phyloP scores from a whole-genome alignment of 768 basidiomycete species.

The Pisolithus tinctorius region DNA sequence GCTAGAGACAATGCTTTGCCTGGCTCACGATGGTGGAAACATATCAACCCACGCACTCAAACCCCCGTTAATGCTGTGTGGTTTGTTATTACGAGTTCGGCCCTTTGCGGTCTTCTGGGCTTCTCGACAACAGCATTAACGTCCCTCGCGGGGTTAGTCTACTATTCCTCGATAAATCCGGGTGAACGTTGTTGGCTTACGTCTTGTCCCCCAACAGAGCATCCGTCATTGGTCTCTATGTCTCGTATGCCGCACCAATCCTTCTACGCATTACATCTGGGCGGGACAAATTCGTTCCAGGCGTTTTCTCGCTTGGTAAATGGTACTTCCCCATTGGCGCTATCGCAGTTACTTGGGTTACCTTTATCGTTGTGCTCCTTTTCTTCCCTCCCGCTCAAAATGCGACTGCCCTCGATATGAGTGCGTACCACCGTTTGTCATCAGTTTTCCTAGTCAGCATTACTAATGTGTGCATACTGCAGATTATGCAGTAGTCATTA shows the following conservation, averaged over 20 bases:
- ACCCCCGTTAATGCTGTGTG: conserved; percentile 74
- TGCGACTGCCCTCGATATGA: conserved; percentile 43
- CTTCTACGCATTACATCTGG: conserved; percentile 69
- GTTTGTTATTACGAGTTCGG: conserved; percentile 56
- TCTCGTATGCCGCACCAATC: conserved; percentile 58
- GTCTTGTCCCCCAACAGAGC: conserved; percentile 34
- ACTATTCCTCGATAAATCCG: background rate
- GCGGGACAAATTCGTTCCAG: conserved; percentile 47
- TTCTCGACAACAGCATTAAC: conserved; percentile 58
- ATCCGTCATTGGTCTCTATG: conserved; percentile 65
- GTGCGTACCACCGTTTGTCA: conserved; percentile 31
- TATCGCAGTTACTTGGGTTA: conserved; percentile 60
- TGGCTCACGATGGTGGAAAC: conserved; percentile 65
- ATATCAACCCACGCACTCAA: conserved; percentile 49
- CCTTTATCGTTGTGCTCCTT: conserved; percentile 53
- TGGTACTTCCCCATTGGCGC: conserved; percentile 56
- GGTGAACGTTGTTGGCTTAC: background rate
- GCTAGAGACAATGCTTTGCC: conserved; percentile 70
- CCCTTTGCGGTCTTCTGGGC: conserved; percentile 55
- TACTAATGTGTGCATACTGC: conserved; percentile 2
- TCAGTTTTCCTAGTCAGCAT: background rate
- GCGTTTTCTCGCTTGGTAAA: conserved; percentile 53
- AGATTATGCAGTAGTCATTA: conserved; percentile 68
- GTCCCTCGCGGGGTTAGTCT: conserved; percentile 58
- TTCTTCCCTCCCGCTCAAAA: conserved; percentile 45